phyloP scores from a whole-genome alignment of 164 flowering plant species.

The Magnolia changhungtana region DNA sequence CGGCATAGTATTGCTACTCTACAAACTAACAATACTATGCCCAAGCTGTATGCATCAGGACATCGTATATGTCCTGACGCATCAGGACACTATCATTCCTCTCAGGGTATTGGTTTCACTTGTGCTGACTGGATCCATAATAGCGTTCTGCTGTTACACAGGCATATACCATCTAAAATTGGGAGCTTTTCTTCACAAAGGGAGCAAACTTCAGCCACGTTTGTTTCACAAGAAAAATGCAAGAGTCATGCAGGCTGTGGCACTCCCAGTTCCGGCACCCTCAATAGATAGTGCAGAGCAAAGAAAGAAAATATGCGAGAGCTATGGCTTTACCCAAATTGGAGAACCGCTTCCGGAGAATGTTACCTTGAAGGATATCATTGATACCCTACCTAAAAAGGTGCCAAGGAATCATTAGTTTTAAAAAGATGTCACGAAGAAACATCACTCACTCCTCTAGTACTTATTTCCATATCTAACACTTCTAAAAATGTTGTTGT shows the following conservation, averaged over 20 bases:
- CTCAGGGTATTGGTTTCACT: background rate
- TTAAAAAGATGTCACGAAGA: background rate
- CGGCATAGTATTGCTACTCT: no score
- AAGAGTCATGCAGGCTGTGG: slow-evolving; percentile 42
- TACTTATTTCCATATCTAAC: slow-evolving; percentile 4
- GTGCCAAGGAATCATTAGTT: slow-evolving; percentile 26
- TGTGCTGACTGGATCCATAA: background rate
- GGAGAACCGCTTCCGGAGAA: slow-evolving; percentile 81
- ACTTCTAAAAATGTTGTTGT: slow-evolving; percentile 2
- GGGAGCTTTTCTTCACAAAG: slow-evolving; percentile 22
- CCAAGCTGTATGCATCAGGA: background rate
- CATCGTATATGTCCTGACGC: background rate
- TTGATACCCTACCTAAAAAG: slow-evolving; percentile 76
- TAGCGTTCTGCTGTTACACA: slow-evolving; percentile 22
- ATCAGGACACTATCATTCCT: background rate
- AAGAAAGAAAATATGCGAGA: slow-evolving; percentile 55
- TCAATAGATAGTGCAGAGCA: slow-evolving; percentile 40
- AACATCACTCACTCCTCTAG: background rate
- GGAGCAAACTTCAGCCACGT: slow-evolving; percentile 17
- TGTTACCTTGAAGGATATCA: slow-evolving; percentile 64
- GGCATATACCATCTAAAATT: slow-evolving; percentile 43
- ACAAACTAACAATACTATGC: no score
- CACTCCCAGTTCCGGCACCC: slow-evolving; percentile 43
- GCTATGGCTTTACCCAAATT: slow-evolving; percentile 87
- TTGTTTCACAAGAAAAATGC: slow-evolving; percentile 26